Conservation (phyloP, 1,284 basidiomycete species). For the Sphagnurus paluster region DNA sequence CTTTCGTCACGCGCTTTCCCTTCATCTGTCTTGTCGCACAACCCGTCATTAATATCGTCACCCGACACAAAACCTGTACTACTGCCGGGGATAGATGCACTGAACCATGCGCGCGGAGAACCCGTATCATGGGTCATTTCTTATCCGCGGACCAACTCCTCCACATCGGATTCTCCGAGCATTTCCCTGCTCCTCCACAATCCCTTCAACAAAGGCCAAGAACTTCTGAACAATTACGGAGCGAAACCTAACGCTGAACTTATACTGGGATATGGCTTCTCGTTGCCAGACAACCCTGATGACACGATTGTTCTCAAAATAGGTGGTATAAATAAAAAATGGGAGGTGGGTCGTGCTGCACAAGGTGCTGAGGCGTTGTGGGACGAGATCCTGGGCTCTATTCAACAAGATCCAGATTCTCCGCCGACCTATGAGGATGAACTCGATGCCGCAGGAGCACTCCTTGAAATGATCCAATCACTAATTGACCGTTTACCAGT, state of each 20-base stretch:
- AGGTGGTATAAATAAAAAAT: slow-evolving; percentile 52
- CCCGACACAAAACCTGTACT: slow-evolving; percentile 72
- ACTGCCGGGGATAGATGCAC: slow-evolving; percentile 80
- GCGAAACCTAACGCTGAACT: slow-evolving; percentile 85
- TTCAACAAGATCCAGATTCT: slow-evolving; percentile 37
- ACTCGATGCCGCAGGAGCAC: slow-evolving; percentile 62
- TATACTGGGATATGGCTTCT: slow-evolving; percentile 87
- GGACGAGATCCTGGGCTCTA: slow-evolving; percentile 49
- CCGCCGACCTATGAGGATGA: slow-evolving; percentile 52
- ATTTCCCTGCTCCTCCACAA: slow-evolving; percentile 52
- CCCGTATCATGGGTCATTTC: slow-evolving; percentile 80
- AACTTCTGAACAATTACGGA: slow-evolving; percentile 91
- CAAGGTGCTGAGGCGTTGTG: slow-evolving; percentile 59
- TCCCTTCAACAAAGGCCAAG: slow-evolving; percentile 40
- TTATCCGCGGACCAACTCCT: slow-evolving; percentile 27
- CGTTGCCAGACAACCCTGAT: slow-evolving; percentile 73
- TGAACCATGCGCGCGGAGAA: slow-evolving; percentile 77
- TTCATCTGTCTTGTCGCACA: slow-evolving; percentile 68
- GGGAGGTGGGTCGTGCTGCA: slow-evolving; percentile 64
- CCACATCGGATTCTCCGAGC: slow-evolving; percentile 19
- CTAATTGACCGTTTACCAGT: slow-evolving; percentile 54
- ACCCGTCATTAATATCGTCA: slow-evolving; percentile 51
- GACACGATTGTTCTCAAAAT: slow-evolving; percentile 83
- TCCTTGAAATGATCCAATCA: slow-evolving; percentile 64
- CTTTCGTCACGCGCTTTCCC: slow-evolving; percentile 88